Evolutionary conservation across 768 basidiomycete species (phyloP), one percentile per base, ranked within the genome.

Genomic region (Kondoa subrosea): DNA sequence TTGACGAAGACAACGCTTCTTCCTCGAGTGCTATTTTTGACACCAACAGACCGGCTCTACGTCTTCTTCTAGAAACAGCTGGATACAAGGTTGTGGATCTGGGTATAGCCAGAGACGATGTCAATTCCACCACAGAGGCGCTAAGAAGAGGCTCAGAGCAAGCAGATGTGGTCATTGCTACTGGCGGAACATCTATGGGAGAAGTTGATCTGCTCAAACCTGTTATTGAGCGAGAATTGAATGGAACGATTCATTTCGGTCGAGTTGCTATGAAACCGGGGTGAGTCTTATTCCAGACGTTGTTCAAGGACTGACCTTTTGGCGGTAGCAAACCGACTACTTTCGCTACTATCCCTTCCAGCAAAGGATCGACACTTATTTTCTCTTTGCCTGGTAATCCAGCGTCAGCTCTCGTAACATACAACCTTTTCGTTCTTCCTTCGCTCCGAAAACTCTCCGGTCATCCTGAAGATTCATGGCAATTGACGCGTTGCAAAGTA

Each of bases 101-200:
- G 2, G 89, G 89, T 0, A 87, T 93, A 70, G 85, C 87, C 1
- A 76, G 81, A 0, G 90, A 93, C 76, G 80, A 81, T 87, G 88
- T 75, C 65, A 74, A 66, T 4, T 72, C 66, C 26, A 74, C 74
- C 72, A 80, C 85, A 26, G 75, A 76, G 12, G 82, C 83, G 1
- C 81, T 93, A 61, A 73, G 76, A 68, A 77, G 76, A 32, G 89
- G 85, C 0, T 78, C 87, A 4, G 78, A 81, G 40, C 73, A 75
- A 25, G 86, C 88, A 0, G 90, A 92, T 73, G 76, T 93, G 4
- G 75, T 93, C 16, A 77, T 92, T 14, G 87, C 88, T 0, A 93
- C 90, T 1, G 90, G 90, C 14, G 90, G 90, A 2, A 91, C 90
- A 2, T 89, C 88, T 1, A 92, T 92, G 90, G 90, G 90, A 0